Conservation (phyloP, 2,329 filamentous ascomycete genomes). For the Trichophyton simii region DNA sequence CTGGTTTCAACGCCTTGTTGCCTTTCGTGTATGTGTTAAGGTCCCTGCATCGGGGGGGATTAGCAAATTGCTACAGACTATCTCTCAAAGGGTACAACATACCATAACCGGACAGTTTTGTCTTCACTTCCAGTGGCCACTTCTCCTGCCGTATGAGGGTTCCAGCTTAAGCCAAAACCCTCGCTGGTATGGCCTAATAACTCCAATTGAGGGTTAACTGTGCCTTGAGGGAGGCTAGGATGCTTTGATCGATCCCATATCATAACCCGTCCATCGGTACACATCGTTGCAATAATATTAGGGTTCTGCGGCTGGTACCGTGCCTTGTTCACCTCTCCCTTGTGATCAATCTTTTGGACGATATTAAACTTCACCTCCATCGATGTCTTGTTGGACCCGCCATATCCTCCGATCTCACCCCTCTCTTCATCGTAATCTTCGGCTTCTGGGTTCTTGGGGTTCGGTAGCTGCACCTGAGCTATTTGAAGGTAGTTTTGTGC, state of each 20-base stretch:
- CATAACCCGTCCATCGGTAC: slow-evolving; percentile 73
- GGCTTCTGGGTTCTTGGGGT: slow-evolving; percentile 54
- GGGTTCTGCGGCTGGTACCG: slow-evolving; percentile 96
- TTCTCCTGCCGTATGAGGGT: slow-evolving; percentile 65
- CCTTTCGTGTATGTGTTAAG: slow-evolving; percentile 60
- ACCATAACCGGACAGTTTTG: slow-evolving; percentile 83
- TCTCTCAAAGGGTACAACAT: slow-evolving; percentile 19
- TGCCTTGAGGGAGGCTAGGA: slow-evolving; percentile 59
- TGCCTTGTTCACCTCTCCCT: slow-evolving; percentile 95
- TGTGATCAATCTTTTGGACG: slow-evolving; percentile 91
- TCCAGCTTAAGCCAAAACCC: slow-evolving; percentile 91
- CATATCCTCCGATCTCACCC: slow-evolving; percentile 89
- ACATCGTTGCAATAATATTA: slow-evolving; percentile 88
- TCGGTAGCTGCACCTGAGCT: slow-evolving; percentile 84
- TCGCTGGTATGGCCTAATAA: slow-evolving; percentile 75
- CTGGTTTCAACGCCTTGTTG: slow-evolving; percentile 57
- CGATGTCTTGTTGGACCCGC: slow-evolving; percentile 53
- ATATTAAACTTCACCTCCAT: slow-evolving; percentile 74
- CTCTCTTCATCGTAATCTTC: slow-evolving; percentile 83
- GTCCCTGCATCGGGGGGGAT: slow-evolving; percentile 45
- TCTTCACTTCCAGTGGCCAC: slow-evolving; percentile 88
- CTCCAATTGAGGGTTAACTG: slow-evolving; percentile 68
- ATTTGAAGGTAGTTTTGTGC: slow-evolving; percentile 89
- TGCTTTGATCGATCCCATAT: slow-evolving; percentile 97
- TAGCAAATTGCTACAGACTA: neutral